A percentile compares a stretch with the other conserved stretches of the same genome.
Conservation (phyloP, 805 yeast species). For the Monosporozyma siamensis region DNA sequence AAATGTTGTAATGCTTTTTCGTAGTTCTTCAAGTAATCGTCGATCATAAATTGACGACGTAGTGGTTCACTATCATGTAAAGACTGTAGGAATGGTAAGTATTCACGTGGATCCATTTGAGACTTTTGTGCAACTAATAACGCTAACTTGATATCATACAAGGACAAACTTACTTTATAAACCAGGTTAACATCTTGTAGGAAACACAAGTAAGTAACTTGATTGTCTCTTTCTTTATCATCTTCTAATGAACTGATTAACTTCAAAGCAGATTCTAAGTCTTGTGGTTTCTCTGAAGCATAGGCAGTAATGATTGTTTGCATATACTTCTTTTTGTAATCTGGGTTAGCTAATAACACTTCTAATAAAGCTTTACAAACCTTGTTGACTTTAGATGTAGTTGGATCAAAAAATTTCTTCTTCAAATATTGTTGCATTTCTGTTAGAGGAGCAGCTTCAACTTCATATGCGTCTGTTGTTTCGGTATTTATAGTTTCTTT, state of each 20-base stretch:
- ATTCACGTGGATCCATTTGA: conserved; percentile 96
- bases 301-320: conserved; percentile 83
- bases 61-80: conserved; percentile 57
- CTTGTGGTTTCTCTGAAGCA: conserved; percentile 87
- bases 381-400: conserved; percentile 55
- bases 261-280: conserved; percentile 60
- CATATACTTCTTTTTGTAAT: conserved; percentile 47
- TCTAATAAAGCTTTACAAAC: conserved; percentile 65
- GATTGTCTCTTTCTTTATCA: conserved; percentile 45
- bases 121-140: conserved; percentile 88
- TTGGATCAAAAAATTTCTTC: conserved; percentile 32
- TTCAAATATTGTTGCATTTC: conserved; percentile 36
- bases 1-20: conserved; percentile 64
- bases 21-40: conserved; percentile 60
- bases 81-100: conserved; percentile 80
- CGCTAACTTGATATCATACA: conserved; percentile 74
- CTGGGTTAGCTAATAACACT: conserved; percentile 41
- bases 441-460: conserved; percentile 25
- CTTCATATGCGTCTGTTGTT: conserved; percentile 23
- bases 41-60: conserved; percentile 68
- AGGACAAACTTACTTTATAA: conserved; percentile 69
- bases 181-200: conserved; percentile 79
- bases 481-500: conserved; percentile 48
- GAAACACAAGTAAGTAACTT: conserved; percentile 80
- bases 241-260: conserved; percentile 47